Conservation (phyloP, 176 grass and related monocot genomes). For the Pharus latifolius region DNA sequence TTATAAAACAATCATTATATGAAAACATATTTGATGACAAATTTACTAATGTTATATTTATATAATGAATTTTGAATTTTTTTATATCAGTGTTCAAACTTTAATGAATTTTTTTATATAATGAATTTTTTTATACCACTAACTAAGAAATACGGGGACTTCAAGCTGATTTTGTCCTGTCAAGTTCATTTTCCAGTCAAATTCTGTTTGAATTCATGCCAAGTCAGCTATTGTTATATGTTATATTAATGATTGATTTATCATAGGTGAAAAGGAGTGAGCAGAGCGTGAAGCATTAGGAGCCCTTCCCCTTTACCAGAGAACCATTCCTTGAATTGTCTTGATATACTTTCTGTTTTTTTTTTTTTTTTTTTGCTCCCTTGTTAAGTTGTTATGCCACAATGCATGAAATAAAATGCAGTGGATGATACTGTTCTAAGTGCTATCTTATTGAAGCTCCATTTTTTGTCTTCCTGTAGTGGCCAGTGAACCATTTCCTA, state of each 20-base stretch:
- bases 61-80: too few species aligned
- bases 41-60: background rate
- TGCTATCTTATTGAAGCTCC: background rate
- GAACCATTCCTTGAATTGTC: constrained; percentile 54
- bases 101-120: too few species aligned
- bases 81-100: too few species aligned
- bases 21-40: too few species aligned
- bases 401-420: constrained; percentile 77
- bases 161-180: background rate
- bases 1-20: too few species aligned
- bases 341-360: background rate
- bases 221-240: background rate
- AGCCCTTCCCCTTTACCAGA: constrained; percentile 81
- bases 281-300: constrained; percentile 66
- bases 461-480: constrained; percentile 17
- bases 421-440: constrained; percentile 28
- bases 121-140: background rate
- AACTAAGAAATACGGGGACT: background rate
- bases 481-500: constrained; percentile 16
- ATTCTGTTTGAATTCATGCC: background rate
- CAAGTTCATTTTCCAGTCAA: background rate
- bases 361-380: too few species aligned
- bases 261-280: constrained; percentile 75
- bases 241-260: background rate
- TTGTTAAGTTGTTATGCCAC: constrained; percentile 10